Evolutionary conservation across 2,329 filamentous ascomycete genomes (phyloP), one percentile per base, ranked within the genome.

Genomic region (Ceratocystis albifundus): DNA sequence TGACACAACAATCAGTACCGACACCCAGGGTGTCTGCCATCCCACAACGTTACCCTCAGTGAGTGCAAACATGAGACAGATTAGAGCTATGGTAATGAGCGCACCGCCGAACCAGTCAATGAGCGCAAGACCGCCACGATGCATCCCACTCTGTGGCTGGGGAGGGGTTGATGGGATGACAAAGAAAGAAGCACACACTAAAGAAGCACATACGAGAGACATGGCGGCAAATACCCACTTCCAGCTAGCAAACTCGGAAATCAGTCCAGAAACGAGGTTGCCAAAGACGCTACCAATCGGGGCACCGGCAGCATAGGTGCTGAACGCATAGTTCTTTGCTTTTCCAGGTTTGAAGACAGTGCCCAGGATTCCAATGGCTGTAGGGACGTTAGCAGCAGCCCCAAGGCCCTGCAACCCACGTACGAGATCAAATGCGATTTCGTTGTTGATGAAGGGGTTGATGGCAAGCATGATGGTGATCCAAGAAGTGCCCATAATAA

Each of bases 291-390:
- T 81, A 0, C 87, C 86, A 0, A 88, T 74, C 0, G 87, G 86
- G 0, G 85, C 83, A 1, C 85, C 86, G 1, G 84, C 84, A 20
- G 82, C 80, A 67, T 87, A 88, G 25, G 80, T 79, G 46, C 82
- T 83, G 70, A 89, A 88, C 1, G 86, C 85, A 71, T 88, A 87
- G 70, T 87, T 88, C 74, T 88, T 88, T 3, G 85, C 82, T 69
- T 83, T 85, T 0, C 86, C 84, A 0, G 85, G 85, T 0, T 82
- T 81, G 65, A 89, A 89, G 0, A 84, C 88, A 1, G 82, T 82
- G 0, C 85, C 86, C 2, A 89, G 73, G 48, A 89, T 88, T 0
- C 87, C 87, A 71, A 89, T 83, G 0, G 86, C 87, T 0, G 86
- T 88, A 0, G 87, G 86, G 0, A 88, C 84, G 71, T 87, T 88